phyloP scores from a whole-genome alignment of 2,329 filamentous ascomycete species.

The Penicillium sp. region DNA sequence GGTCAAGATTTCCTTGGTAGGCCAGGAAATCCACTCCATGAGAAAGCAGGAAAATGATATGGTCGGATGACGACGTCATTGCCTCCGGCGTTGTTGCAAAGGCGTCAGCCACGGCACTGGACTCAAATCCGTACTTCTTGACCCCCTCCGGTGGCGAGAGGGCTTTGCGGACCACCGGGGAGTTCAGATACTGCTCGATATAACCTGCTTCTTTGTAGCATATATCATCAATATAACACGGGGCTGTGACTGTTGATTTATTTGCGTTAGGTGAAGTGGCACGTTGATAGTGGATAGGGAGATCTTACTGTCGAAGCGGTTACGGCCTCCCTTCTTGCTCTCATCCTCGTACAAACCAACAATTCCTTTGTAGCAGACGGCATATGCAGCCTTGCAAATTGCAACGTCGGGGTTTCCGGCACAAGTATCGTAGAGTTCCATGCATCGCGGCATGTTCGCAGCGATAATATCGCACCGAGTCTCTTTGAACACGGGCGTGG shows the following conservation, averaged over 20 bases:
- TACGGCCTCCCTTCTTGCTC: constrained; percentile 20
- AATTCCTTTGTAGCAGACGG: constrained; percentile 19
- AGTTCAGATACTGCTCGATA: constrained; percentile 26
- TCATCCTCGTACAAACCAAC: constrained; percentile 24
- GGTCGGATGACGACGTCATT: constrained; percentile 11
- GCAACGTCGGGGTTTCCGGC: constrained; percentile 15
- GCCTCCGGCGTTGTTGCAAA: constrained; percentile 16
- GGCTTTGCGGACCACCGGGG: constrained; percentile 17
- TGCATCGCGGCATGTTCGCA: constrained; percentile 47
- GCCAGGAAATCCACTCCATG: constrained; percentile 22
- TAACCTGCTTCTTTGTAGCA: constrained; percentile 20
- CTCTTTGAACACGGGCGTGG: constrained; percentile 46
- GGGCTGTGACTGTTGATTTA: constrained; percentile 19
- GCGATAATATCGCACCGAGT: constrained; percentile 51
- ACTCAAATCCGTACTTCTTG: constrained; percentile 14
- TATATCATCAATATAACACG: constrained; percentile 21
- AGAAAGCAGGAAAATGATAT: constrained; percentile 16
- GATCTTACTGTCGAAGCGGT: constrained; percentile 27
- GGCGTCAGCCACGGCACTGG: constrained; percentile 7
- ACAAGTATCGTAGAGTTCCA: constrained; percentile 44
- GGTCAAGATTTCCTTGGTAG: constrained; percentile 29
- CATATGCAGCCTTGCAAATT: constrained; percentile 18
- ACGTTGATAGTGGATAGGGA: too few species aligned
- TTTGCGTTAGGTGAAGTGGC: not conserved
- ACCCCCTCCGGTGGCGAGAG: constrained; percentile 13